These are phyloP conservation scores for Kickxella alabastrina DNA, from an alignment of 192 early-diverging fungal genomes.

Conservation along the genomic window DNA sequence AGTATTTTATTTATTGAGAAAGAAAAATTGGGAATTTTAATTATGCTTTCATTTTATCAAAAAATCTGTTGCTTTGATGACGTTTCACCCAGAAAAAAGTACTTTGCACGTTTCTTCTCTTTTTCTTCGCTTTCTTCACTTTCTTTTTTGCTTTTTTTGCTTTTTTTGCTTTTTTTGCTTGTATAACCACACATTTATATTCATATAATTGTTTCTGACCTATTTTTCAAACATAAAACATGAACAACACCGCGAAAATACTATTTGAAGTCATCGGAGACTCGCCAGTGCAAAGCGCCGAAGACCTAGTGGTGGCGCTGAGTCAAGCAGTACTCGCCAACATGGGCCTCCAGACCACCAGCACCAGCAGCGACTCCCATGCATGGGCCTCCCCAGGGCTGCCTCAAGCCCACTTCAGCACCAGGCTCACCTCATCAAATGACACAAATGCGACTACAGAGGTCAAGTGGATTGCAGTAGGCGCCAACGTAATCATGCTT, in stretches of 20 bases:
- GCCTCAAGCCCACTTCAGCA: constrained; percentile 9
- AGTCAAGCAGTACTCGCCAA: constrained; percentile 25
- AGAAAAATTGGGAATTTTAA: neutral
- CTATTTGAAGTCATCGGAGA: constrained; percentile 14
- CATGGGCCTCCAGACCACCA: constrained; percentile 13
- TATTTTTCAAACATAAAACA: too few relatives aligned
- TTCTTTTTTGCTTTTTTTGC: too few relatives aligned
- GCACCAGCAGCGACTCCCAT: neutral
- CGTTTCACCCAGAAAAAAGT: neutral
- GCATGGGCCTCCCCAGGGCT: constrained; percentile 22
- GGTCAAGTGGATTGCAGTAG: constrained; percentile 25
- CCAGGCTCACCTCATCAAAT: constrained; percentile 2
- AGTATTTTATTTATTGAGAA: too few relatives aligned
- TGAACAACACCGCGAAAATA: neutral
- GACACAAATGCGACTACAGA: constrained; percentile 10
- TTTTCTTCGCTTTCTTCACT: too few relatives aligned
- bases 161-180: too few relatives aligned
- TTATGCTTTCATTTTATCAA: neutral
- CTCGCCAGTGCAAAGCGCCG: constrained; percentile 12
- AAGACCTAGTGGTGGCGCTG: constrained; percentile 33
- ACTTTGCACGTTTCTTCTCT: too few relatives aligned
- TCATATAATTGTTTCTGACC: too few relatives aligned
- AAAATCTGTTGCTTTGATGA: neutral
- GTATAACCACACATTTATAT: too few relatives aligned
- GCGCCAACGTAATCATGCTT: constrained; percentile 19